Base-by-base conservation (phyloP, 805 yeast genomes). In the Saturnispora dispora region DNA sequence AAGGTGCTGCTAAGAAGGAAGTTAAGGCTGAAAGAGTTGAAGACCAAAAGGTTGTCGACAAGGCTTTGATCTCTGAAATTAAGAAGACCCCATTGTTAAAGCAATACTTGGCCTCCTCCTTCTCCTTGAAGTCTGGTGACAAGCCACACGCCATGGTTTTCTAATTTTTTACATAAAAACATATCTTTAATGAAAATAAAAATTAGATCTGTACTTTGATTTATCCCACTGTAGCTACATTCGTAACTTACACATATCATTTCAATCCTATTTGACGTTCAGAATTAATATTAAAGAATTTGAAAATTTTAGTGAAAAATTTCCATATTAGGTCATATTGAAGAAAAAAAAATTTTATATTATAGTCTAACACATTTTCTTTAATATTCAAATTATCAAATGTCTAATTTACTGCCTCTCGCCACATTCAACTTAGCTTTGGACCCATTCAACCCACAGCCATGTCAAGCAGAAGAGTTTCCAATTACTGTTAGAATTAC, bases 121-220 rank as follows among this genome's bases (percentile, higher is more conserved):
- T 91, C 90, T 85, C 96, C 65, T 84, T 93, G 77, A 90, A 88
- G 86, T 82, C 80, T 77, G 98, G 98, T 76, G 99, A 91, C 82
- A 88, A 79, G 76, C 99, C 98, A 70, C 98, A 91, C 77, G 83
- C 86, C 73, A 87, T 93, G 85, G 88, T 87, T 81, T 91, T 93
- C 77, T 91, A 89, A 85, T 48, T 55, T 22, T 45, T 45, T 52
- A 51, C 47, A 48, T 48, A 47, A 28, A 42, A 37, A 42, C 36
- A 36, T 36, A 22, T 20, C 23, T 25, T 44, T 30, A 44, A 30
- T 44, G 43, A 45, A 41, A 52, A 52, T 47, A 52, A 45, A 49
- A 52, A 45, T 52, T 42, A 42, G 35, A 42, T 42, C 45, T 42
- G 45, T 42, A 42, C 20, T 22, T 27, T 27, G 25, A n/a, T 40